Evolutionary conservation across 495 filamentous ascomycete genomes (phyloP).

Genomic region (Penicillium steckii): DNA sequence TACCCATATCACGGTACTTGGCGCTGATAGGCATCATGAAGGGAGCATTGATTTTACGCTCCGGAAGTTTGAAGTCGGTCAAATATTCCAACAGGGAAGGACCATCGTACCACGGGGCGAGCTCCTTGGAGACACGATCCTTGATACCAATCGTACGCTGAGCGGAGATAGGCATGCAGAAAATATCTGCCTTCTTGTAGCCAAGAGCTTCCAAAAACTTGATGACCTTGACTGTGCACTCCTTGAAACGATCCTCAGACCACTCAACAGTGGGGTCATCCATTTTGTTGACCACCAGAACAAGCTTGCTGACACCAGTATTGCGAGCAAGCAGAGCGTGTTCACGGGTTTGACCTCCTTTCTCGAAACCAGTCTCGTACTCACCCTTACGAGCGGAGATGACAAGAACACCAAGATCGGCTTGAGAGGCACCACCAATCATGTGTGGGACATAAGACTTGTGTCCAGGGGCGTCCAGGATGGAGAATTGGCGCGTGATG

Average conservation of each 20-base stretch:
- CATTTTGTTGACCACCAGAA: slow-evolving; percentile 98
- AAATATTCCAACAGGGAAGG: slow-evolving; percentile 96
- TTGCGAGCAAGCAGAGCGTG: slow-evolving; percentile 97
- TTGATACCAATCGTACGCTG: slow-evolving; percentile 84
- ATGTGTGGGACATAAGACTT: slow-evolving; percentile 95
- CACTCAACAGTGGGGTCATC: slow-evolving; percentile 95
- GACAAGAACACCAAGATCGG: slow-evolving; percentile 92
- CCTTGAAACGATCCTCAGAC: slow-evolving; percentile 86
- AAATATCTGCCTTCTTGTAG: slow-evolving; percentile 90
- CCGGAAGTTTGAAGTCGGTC: slow-evolving; percentile 83
- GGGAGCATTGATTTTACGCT: slow-evolving; percentile 94
- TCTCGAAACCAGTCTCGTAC: slow-evolving; percentile 99
- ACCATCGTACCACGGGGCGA: slow-evolving; percentile 80
- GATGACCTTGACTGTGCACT: slow-evolving; percentile 85
- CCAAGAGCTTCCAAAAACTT: slow-evolving; percentile 87
- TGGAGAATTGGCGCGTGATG: slow-evolving; percentile 65
- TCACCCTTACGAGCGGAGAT: slow-evolving; percentile 97
- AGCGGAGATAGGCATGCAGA: slow-evolving; percentile 95
- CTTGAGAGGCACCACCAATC: slow-evolving; percentile 96
- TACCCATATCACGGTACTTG: slow-evolving; percentile 97
- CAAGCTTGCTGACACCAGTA: slow-evolving; percentile 92
- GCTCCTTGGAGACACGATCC: slow-evolving; percentile 73
- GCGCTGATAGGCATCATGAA: slow-evolving; percentile 99
- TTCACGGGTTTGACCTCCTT: slow-evolving; percentile 95
- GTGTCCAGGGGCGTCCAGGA: slow-evolving; percentile 94